Conservation (phyloP, 2,329 filamentous ascomycete genomes). For the Phialemoniopsis sp. region DNA sequence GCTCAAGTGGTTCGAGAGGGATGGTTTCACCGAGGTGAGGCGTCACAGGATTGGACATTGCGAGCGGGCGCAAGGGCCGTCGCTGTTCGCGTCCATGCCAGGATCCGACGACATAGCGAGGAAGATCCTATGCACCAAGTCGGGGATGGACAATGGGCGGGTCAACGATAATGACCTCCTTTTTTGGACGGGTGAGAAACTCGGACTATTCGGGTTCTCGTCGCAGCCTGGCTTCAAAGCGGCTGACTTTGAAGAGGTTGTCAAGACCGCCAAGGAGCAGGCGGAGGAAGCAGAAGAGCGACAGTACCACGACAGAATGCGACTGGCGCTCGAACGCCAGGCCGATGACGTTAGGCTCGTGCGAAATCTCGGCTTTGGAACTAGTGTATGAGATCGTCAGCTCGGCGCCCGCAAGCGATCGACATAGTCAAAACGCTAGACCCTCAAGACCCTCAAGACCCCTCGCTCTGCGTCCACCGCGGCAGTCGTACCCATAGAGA, state of each 20-base stretch:
- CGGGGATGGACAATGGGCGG: constrained; percentile 14
- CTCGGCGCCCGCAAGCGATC: not conserved
- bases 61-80: constrained; percentile 38
- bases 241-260: constrained; percentile 45
- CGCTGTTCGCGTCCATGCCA: constrained; percentile 47
- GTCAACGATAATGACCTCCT: constrained; percentile 65
- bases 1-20: constrained; percentile 87
- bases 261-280: constrained; percentile 38
- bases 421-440: no score
- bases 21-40: constrained; percentile 63
- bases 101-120: constrained; percentile 70
- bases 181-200: constrained; percentile 82
- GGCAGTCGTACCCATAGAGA: no score
- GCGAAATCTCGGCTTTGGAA: constrained; percentile 54
- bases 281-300: constrained; percentile 52
- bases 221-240: constrained; percentile 40
- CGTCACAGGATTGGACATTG: constrained; percentile 51
- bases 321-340: constrained; percentile 69
- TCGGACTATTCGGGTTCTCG: constrained; percentile 69
- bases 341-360: constrained; percentile 77
- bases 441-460: no score
- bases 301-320: constrained; percentile 67
- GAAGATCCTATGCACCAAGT: constrained; percentile 61
- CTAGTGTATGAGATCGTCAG: constrained; percentile 5
- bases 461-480: no score